Evolutionary conservation across 2,329 filamentous ascomycete genomes (phyloP), one percentile per base, ranked within the genome.

Genomic region (Clarireedia paspali): DNA sequence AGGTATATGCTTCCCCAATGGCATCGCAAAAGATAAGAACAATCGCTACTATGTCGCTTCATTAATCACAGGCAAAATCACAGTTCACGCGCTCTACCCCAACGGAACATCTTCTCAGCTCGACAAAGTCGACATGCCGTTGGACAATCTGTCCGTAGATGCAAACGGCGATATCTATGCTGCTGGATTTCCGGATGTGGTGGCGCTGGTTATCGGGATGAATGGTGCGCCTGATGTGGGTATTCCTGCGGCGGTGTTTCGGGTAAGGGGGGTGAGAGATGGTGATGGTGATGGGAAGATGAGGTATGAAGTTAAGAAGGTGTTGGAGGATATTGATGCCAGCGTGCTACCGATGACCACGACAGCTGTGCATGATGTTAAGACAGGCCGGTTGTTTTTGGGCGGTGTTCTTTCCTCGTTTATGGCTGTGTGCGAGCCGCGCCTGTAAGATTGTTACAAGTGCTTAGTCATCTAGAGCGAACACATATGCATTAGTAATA

Each of bases 71-170:
- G 47, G 38, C 2, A 50, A 40, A 12, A 17, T 51, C 27, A 36
- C 7, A n/a, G 34, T 45, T 9, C 39, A 36, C 14, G 24, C 15
- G 5, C 24, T 55, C 2, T 23, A 46, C 23, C 1, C 14, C 15
- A 39, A 61, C 7, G 53, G 61, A n/a, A 50, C 38, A 4, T 56
- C 68, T 5, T 56, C 57, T 12, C 39, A 58, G 6, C 27, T 64
- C 54, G 64, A 63, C 45, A 59, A 58, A 6, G 68, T 73, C 40
- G 63, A 39, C 54, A 68, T 27, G 27, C 66, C 67, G 0, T 53
- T 72, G 1, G 71, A 72, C 52, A 72, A 73, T 50, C 52, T 73
- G 2, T 67, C 66, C 0, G 59, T 71, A 17, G 70, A 73, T 55
- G 57, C 53, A 3, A 64, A 71, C 26, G 70, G 71, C 1, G 66